Percentiles rank a stretch among this genome's conserved stretches.
Conservation (phyloP, 768 basidiomycete genomes). For the Royoungia palumana region DNA sequence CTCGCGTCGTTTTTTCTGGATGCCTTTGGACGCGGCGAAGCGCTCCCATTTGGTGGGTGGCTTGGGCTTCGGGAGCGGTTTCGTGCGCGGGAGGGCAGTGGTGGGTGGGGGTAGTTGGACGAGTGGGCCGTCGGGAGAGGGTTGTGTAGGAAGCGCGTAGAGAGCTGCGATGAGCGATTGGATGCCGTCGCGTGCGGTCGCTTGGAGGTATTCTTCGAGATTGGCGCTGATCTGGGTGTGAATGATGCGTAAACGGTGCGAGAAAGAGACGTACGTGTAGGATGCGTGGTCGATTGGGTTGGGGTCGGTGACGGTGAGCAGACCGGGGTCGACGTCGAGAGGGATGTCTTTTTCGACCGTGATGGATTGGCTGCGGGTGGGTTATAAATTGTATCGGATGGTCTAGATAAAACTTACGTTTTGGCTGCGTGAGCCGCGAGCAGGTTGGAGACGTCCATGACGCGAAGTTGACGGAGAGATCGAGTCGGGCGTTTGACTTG, state of each 20-base stretch:
- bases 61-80: constrained; percentile 91
- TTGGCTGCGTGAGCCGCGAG: too few species aligned
- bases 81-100: constrained; percentile 81
- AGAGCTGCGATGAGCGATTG: constrained; percentile 79
- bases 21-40: constrained; percentile 93
- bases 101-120: too few species aligned
- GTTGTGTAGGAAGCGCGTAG: constrained; percentile 74
- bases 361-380: constrained; percentile 53
- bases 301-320: constrained; percentile 81
- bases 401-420: too few species aligned
- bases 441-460: too few species aligned
- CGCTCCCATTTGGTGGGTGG: constrained; percentile 94
- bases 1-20: constrained; percentile 72
- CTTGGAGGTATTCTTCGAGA: constrained; percentile 75
- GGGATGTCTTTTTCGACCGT: constrained; percentile 76
- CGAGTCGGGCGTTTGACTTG: too few species aligned
- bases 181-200: constrained; percentile 75
- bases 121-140: constrained; percentile 77
- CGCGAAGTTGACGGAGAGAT: too few species aligned
- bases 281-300: constrained; percentile 82
- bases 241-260: neutral
- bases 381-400: too few species aligned
- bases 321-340: constrained; percentile 77
- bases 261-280: constrained; percentile 63
- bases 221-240: constrained; percentile 49